Evolutionary conservation across 2,329 filamentous ascomycete genomes (phyloP), one percentile per base, ranked within the genome.

Genomic region (Arthrobotrys sinensis): DNA sequence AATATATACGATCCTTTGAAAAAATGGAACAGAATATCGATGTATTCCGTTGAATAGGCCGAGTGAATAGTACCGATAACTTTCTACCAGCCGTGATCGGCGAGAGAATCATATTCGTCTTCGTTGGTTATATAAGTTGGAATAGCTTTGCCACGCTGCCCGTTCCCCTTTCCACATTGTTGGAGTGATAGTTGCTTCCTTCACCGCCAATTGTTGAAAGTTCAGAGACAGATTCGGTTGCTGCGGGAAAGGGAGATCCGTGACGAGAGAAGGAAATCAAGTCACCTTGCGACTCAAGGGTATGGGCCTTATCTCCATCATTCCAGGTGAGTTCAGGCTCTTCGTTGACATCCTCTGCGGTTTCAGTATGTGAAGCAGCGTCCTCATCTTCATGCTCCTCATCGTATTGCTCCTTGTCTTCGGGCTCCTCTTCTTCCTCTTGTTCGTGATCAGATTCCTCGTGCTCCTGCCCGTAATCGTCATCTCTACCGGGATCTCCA

Each of bases 261-360:
- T 11, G 14, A n/a, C n/a, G 14, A 21, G 52, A 55, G 52, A 55
- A 38, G 19, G 28, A 5, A 12, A 55, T 55, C 28, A 55, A 55
- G 10, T 55, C 32, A 36, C n/a, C 14, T 14, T 36, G 52, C n/a
- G 28, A 16, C 21, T 38, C 24, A 4, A 28, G 24, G 24, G 24
- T 28, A 28, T 28, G 24, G 24, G 4, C 4, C 2, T 28, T 28
- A 28, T 28, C 24, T 4, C 24, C 24, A 28, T 28, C 24, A 28
- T 4, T 28, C 24, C 24, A 28, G 24, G 4, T 28, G 24, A n/a
- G n/a, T n/a, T n/a, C n/a, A n/a, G 24, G 24, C 24, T 4, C 24
- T 28, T 28, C 24, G 24, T 28, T 28, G 24, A 4, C 24, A 4
- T 4, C 24, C 24, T 28, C 24, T 28, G 43, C 7, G n/a, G 4